Percentiles rank a stretch among this genome's conserved stretches.
Evolutionary conservation across 345 rosid genomes (phyloP).

Genomic region (Microthlaspi erraticum): DNA sequence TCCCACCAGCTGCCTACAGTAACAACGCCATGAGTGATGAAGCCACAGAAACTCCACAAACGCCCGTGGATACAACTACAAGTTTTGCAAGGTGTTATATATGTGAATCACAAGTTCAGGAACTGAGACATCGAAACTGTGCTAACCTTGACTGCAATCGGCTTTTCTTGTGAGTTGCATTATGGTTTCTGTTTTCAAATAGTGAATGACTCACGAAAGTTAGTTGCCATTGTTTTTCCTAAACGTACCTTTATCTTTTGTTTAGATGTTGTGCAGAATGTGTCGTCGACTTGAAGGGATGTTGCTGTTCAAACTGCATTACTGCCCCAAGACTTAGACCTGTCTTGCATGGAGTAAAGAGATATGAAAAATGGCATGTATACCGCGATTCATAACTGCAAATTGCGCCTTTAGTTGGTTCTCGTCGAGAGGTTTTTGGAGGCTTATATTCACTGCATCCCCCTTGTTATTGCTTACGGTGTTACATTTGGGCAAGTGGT

Average conservation of each 20-base stretch:
- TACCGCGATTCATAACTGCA: conserved; percentile 60
- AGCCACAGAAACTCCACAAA: conserved; percentile 36
- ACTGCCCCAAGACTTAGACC: conserved; percentile 84
- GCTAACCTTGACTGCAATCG: conserved; percentile 92
- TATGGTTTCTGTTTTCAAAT: conserved; percentile 9
- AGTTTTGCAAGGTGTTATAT: conserved; percentile 71
- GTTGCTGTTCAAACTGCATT: conserved; percentile 72
- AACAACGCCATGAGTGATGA: conserved; percentile 43
- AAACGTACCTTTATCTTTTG: conserved; percentile 18
- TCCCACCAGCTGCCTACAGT: conserved; percentile 70
- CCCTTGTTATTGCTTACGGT: conserved; percentile 1
- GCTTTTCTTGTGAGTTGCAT: conserved; percentile 75
- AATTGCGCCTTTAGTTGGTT: conserved; percentile 32
- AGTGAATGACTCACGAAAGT: neutral
- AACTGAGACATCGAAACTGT: conserved; percentile 89
- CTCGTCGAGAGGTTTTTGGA: conserved; percentile 18
- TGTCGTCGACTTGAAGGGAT: conserved; percentile 61
- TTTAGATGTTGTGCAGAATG: conserved; percentile 77
- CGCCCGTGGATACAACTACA: conserved; percentile 43
- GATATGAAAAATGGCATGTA: conserved; percentile 86
- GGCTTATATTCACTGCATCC: conserved; percentile 28
- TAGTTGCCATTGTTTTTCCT: neutral
- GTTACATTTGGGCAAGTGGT: conserved; percentile 11
- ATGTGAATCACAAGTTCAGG: conserved; percentile 64
- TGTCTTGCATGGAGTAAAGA: conserved; percentile 67